A percentile compares a stretch with the other conserved stretches of the same genome.
phyloP scores from a whole-genome alignment of 2,329 filamentous ascomycete species.

The Didymella segeticola region DNA sequence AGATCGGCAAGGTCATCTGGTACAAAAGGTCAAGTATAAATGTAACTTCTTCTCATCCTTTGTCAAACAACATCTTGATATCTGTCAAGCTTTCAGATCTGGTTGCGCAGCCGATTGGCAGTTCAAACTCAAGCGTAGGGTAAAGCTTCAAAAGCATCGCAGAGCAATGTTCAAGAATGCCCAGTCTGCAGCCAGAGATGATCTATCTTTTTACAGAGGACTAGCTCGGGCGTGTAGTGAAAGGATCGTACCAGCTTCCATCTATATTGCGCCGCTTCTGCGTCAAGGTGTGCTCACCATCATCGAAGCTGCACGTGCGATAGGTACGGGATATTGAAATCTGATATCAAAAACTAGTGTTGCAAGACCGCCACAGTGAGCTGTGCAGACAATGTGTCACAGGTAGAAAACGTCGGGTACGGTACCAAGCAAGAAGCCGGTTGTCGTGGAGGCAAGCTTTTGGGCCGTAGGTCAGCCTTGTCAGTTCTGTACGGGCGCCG shows the following conservation, averaged over 20 bases:
- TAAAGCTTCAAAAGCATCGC: conserved; percentile 39
- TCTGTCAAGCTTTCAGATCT: neutral
- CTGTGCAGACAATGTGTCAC: conserved; percentile 33
- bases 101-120: conserved; percentile 18
- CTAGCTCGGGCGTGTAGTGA: conserved; percentile 26
- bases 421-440: too few relatives aligned
- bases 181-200: conserved; percentile 20
- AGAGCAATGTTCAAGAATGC: conserved; percentile 19
- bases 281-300: neutral
- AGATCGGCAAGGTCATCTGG: too few relatives aligned
- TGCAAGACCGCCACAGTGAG: conserved; percentile 36
- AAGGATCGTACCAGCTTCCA: conserved; percentile 17
- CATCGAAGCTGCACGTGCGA: conserved; percentile 24
- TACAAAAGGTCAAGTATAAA: too few relatives aligned
- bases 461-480: too few relatives aligned
- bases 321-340: conserved; percentile 23
- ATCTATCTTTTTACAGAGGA: conserved; percentile 24
- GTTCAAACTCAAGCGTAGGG: conserved; percentile 27
- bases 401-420: neutral
- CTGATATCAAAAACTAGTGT: conserved; percentile 25
- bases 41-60: too few relatives aligned
- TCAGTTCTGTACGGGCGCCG: too few relatives aligned
- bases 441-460: too few relatives aligned
- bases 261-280: conserved; percentile 26
- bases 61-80: conserved; percentile 5